Evolutionary conservation across 2,329 filamentous ascomycete species (phyloP), one percentile per base, ranked within the genome.

Genomic region (Microascus cirrosus): DNA sequence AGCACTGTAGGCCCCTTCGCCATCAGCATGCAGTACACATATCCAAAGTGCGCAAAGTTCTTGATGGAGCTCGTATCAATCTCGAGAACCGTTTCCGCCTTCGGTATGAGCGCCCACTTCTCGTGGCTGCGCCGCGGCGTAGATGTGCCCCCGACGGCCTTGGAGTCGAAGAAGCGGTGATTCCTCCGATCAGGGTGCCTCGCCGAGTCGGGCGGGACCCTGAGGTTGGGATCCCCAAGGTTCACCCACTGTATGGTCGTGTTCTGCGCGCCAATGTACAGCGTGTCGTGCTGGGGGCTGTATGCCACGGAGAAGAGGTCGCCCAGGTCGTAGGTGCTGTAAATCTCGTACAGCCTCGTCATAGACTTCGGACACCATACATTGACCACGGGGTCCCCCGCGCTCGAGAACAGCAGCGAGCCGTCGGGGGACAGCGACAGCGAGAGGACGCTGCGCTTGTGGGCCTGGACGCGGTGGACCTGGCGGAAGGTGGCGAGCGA

Each of bases 221-320:
- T 75, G 24, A 78, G 73, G 34, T 78, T 76, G 25, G 83, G 80
- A 61, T 89, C 82, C 64, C 82, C 82, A 58, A 96, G 74, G 62
- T 85, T 81, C 64, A 90, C 88, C 94, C 94, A 99, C 77, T 96
- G 92, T 56, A 96, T 94, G 45, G 87, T 90, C 8, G 91, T 94
- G 67, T 97, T 96, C 68, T 97, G 94, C 0, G 91, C 90, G 59
- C 94, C 94, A 51, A 96, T 82, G 69, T 96, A 97, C 3, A 96
- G 80, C 0, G 88, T 95, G 63, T 93, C 82, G 65, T 90, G 78
- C 63, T 84, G 80, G 7, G 84, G 75, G 3, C 91, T 96, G 70
- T 95, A 96, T 1, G 87, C 87, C n/a, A 96, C 86, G 64, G 90
- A 95, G 70, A 97, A 97, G 60, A 99, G 84, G 73, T 99, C 94